Conservation (phyloP, 2,329 filamentous ascomycete species). For the Talaromyces sp. region DNA sequence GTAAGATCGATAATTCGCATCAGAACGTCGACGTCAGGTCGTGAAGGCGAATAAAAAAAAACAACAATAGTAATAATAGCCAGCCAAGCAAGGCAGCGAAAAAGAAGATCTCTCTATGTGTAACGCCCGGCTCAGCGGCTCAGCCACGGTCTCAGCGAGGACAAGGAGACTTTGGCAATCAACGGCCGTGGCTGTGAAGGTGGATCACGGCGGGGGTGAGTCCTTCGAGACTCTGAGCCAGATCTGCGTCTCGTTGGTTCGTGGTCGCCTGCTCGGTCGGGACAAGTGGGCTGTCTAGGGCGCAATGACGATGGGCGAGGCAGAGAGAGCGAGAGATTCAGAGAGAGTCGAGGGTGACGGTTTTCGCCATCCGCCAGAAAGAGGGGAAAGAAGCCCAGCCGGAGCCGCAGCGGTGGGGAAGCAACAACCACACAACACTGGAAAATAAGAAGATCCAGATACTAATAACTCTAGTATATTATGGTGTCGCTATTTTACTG, state of each 20-base stretch:
- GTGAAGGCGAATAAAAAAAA: background rate
- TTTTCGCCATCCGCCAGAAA: background rate
- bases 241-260: background rate
- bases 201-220: background rate
- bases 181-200: background rate
- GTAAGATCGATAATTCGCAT: background rate
- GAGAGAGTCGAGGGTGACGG: background rate
- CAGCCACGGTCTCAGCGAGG: background rate
- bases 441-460: too few relatives aligned
- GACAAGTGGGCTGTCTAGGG: background rate
- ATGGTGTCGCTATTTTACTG: background rate
- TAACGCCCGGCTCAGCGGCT: background rate
- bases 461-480: background rate
- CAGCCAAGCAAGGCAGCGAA: background rate
- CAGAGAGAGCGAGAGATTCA: background rate
- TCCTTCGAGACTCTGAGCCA: background rate
- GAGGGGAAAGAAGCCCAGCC: background rate
- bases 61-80: background rate
- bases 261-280: background rate
- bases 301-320: conserved; percentile 4
- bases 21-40: background rate
- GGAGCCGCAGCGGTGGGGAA: background rate
- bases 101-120: background rate
- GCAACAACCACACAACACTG: background rate
- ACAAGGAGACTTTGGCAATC: background rate